Conservation (phyloP, 164 flowering plant genomes). For the Aristolochia fimbriata region DNA sequence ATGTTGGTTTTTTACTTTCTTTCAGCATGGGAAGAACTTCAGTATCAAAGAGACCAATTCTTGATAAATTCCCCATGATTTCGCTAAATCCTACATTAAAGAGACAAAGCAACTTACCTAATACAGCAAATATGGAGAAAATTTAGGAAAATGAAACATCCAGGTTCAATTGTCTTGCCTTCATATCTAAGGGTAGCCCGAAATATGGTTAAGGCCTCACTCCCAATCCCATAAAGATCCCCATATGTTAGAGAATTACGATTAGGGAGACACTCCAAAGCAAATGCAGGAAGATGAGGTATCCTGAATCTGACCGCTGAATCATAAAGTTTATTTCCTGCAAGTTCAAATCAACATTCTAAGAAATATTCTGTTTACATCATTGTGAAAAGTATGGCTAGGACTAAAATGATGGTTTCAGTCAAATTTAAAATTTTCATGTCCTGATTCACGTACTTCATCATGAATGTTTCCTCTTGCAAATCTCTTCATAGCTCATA, state of each 20-base stretch:
- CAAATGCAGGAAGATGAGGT: constrained; percentile 88
- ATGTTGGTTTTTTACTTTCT: constrained; percentile 39
- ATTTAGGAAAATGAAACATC: not conserved
- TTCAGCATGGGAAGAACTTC: constrained; percentile 44
- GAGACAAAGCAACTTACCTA: constrained; percentile 3
- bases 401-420: too few relatives aligned
- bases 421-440: too few relatives aligned
- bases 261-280: constrained; percentile 91
- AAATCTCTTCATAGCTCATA: too few relatives aligned
- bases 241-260: constrained; percentile 86
- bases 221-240: constrained; percentile 61
- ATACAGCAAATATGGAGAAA: not conserved
- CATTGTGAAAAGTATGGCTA: too few relatives aligned
- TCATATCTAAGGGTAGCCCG: constrained; percentile 97
- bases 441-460: too few relatives aligned
- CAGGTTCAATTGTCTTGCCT: constrained; percentile 33
- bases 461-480: too few relatives aligned
- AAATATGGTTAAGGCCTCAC: constrained; percentile 87
- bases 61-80: constrained; percentile 76
- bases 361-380: not conserved
- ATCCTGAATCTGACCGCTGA: constrained; percentile 62
- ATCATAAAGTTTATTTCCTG: constrained; percentile 80
- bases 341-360: constrained; percentile 7
- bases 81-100: constrained; percentile 56
- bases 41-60: constrained; percentile 54